Evolutionary conservation across 2,329 filamentous ascomycete genomes (phyloP).

Genomic region (Xylaria sp.): DNA sequence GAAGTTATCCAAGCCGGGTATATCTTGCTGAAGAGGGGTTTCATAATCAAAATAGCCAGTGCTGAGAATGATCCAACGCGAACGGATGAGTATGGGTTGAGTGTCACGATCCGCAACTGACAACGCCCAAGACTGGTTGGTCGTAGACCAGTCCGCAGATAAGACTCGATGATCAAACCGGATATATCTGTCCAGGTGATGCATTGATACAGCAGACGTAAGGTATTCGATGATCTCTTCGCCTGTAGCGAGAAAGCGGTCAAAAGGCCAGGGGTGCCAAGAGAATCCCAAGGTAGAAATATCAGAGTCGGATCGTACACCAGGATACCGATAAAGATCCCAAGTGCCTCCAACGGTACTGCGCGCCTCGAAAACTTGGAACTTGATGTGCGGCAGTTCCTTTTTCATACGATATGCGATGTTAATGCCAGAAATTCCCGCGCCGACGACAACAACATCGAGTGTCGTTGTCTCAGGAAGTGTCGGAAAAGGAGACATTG

Average conservation of each 20-base stretch:
- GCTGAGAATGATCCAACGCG: constrained; percentile 65
- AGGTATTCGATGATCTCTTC: constrained; percentile 60
- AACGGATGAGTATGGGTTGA: constrained; percentile 40
- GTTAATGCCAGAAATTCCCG: constrained; percentile 67
- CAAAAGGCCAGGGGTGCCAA: constrained; percentile 61
- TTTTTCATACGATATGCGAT: constrained; percentile 62
- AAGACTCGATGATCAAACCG: constrained; percentile 55
- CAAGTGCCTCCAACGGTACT: constrained; percentile 66
- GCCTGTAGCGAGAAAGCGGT: constrained; percentile 26
- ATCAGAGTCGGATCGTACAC: constrained; percentile 58
- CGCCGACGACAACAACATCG: constrained; percentile 61
- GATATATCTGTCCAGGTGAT: constrained; percentile 60
- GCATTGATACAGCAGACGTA: constrained; percentile 51
- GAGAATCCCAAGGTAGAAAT: constrained; percentile 67
- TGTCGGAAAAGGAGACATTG: too few relatives aligned
- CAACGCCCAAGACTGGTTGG: constrained; percentile 59
- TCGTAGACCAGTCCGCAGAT: constrained; percentile 59
- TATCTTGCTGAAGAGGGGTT: constrained; percentile 55
- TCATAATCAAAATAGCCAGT: constrained; percentile 69
- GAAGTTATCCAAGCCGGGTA: constrained; percentile 65
- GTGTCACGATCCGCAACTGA: constrained; percentile 41
- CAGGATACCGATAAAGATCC: constrained; percentile 68
- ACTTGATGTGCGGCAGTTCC: constrained; percentile 51
- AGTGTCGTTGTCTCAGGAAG: too few relatives aligned
- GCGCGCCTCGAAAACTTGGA: constrained; percentile 64